Evolutionary conservation across 257 asterid species (phyloP).

Genomic region (Solanum chmielewskii): DNA sequence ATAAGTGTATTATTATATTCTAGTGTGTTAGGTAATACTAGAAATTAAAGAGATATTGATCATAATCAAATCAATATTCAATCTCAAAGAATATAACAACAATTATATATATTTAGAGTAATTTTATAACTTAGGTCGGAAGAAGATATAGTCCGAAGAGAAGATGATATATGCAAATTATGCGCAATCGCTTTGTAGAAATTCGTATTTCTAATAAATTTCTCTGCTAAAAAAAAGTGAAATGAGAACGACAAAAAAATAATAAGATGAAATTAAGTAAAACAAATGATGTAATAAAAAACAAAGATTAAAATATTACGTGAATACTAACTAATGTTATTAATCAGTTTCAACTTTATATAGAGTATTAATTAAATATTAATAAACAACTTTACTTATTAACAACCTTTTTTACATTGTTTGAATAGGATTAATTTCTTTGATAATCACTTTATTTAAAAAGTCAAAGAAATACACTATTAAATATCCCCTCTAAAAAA

Average conservation of each 20-base stretch:
- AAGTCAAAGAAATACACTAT: too few species aligned
- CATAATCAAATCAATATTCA: not conserved
- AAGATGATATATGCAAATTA: not conserved
- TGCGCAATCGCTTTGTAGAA: not conserved
- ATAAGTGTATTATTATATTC: not conserved
- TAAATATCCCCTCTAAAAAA: too few species aligned
- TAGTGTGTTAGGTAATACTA: not conserved
- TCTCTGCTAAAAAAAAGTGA: not conserved
- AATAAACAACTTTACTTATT: too few species aligned
- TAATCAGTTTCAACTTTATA: too few species aligned
- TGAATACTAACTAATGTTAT: too few species aligned
- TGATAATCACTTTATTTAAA: too few species aligned
- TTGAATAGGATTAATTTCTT: too few species aligned
- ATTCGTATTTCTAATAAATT: accelerated
- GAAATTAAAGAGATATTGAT: not conserved
- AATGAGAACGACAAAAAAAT: not conserved
- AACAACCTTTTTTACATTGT: too few species aligned
- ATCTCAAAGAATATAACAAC: not conserved
- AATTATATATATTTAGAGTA: not conserved
- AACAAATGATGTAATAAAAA: not conserved
- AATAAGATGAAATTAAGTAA: not conserved
- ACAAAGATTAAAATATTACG: not conserved
- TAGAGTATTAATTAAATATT: too few species aligned
- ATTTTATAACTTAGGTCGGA: not conserved
- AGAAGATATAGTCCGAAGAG: not conserved